Percentiles rank a stretch among this genome's conserved stretches.
These are phyloP conservation scores for Pilobolus umbonatus DNA, from an alignment of 192 early-diverging fungal genomes.

Conservation along the genomic window DNA sequence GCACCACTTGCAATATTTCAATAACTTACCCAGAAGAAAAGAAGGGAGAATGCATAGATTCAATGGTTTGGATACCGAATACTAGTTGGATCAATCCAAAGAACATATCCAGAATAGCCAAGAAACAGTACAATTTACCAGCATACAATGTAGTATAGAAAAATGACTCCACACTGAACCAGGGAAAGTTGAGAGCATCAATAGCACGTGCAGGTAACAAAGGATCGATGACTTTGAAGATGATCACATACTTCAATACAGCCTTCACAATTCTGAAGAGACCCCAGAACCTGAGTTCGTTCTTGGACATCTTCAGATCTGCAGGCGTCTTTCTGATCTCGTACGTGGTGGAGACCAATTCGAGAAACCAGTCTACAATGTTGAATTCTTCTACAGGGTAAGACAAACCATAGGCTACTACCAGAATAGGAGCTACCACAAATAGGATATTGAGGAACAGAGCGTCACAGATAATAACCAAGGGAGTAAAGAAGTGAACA, in stretches of 20 bases:
- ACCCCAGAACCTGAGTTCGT: neutral
- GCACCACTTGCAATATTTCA: neutral
- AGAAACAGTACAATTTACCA: neutral
- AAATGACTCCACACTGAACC: neutral
- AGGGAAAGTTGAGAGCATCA: neutral
- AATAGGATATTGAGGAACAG: neutral
- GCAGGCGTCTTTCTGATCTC: neutral
- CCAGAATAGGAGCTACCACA: neutral
- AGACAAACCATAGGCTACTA: neutral
- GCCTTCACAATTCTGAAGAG: neutral
- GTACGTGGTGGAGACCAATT: neutral
- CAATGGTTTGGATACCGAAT: constrained; percentile 6
- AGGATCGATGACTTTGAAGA: constrained; percentile 1
- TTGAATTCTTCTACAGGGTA: neutral
- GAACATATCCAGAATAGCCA: constrained; percentile 5
- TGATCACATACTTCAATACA: neutral
- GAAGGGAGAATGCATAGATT: constrained; percentile 5
- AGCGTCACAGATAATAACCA: neutral
- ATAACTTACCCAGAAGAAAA: constrained; percentile 6
- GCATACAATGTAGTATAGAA: constrained; percentile 5
- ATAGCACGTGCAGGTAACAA: neutral
- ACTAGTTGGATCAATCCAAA: constrained; percentile 4
- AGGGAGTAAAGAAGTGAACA: neutral
- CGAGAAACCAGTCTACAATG: neutral
- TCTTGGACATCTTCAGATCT: neutral